Percentiles rank a stretch among this genome's conserved stretches.
These are phyloP conservation scores for Scolecobasidium constrictum DNA, from an alignment of 2,329 filamentous ascomycete species.

Conservation along the genomic window DNA sequence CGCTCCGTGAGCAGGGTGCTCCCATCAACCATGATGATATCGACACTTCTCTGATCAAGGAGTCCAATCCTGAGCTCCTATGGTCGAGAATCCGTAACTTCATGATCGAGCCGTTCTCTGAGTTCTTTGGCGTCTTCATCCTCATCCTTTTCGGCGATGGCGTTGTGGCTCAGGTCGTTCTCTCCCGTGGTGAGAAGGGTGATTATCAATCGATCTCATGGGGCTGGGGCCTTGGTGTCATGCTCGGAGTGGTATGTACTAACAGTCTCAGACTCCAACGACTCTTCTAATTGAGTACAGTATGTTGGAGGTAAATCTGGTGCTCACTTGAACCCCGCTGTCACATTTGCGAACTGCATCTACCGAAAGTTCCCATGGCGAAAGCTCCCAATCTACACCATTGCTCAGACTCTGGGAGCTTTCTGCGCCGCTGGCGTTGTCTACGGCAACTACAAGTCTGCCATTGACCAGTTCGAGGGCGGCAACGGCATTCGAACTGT, in stretches of 20 bases:
- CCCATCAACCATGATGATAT: conserved; percentile 5
- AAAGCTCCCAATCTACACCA: conserved; percentile 39
- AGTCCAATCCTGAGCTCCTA: conserved; percentile 23
- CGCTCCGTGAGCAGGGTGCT: conserved; percentile 8
- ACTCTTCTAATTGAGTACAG: too few species aligned
- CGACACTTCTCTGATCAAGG: conserved; percentile 15
- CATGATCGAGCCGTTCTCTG: conserved; percentile 50
- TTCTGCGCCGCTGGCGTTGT: conserved; percentile 39
- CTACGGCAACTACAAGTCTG: conserved; percentile 31
- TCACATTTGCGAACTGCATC: conserved; percentile 30
- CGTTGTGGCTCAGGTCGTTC: conserved; percentile 57
- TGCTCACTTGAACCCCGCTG: conserved; percentile 37
- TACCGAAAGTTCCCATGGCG: conserved; percentile 43
- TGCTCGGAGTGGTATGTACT: conserved; percentile 41
- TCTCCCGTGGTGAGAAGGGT: conserved; percentile 22
- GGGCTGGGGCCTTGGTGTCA: conserved; percentile 17
- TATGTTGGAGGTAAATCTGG: conserved; percentile 38
- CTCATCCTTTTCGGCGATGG: conserved; percentile 60
- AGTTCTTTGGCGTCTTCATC: conserved; percentile 59
- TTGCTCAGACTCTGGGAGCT: conserved; percentile 42
- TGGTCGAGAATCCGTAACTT: conserved; percentile 45
- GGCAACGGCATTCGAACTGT: conserved; percentile 10
- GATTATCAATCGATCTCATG: conserved; percentile 10
- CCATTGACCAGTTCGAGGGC: conserved; percentile 15
- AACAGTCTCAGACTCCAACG: too few species aligned